Evolutionary conservation across 2,329 filamentous ascomycete genomes (phyloP).

Genomic region (Pseudovirgaria hyperparasitica): DNA sequence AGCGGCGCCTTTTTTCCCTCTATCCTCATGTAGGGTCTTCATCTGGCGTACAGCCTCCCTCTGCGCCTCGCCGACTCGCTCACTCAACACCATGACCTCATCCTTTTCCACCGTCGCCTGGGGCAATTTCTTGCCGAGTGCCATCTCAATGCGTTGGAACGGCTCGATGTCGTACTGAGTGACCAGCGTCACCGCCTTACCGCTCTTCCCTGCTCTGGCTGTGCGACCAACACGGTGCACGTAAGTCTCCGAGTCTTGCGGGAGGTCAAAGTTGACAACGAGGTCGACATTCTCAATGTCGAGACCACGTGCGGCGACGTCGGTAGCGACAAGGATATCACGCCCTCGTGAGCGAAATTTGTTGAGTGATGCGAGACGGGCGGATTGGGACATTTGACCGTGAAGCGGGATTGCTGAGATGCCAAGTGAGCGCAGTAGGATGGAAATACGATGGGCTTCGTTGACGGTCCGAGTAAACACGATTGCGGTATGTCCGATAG

Average conservation of each 20-base stretch:
- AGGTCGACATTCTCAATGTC: conserved; percentile 88
- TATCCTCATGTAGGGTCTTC: conserved; percentile 64
- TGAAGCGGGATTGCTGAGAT: conserved; percentile 88
- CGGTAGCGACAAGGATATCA: conserved; percentile 82
- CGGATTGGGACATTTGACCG: conserved; percentile 78
- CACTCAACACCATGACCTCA: conserved; percentile 71
- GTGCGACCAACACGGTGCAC: conserved; percentile 83
- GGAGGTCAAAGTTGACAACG: conserved; percentile 76
- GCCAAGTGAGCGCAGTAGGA: conserved; percentile 70
- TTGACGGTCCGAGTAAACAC: conserved; percentile 88
- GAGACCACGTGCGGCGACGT: conserved; percentile 84
- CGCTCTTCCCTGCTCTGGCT: conserved; percentile 73
- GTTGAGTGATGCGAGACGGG: conserved; percentile 73
- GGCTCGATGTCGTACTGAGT: conserved; percentile 83
- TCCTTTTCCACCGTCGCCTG: conserved; percentile 63
- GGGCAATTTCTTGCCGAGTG: conserved; percentile 62
- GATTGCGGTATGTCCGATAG: conserved; percentile 73
- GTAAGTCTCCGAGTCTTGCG: conserved; percentile 78
- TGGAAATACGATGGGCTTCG: conserved; percentile 75
- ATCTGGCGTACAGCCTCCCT: conserved; percentile 66
- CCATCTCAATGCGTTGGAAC: conserved; percentile 68
- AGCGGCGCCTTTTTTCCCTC: conserved; percentile 34
- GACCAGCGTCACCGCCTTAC: conserved; percentile 66
- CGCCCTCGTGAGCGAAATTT: conserved; percentile 77
- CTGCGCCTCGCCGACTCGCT: conserved; percentile 72